Conservation (phyloP, 257 asterid genomes). For the Salvia rosmarinus region DNA sequence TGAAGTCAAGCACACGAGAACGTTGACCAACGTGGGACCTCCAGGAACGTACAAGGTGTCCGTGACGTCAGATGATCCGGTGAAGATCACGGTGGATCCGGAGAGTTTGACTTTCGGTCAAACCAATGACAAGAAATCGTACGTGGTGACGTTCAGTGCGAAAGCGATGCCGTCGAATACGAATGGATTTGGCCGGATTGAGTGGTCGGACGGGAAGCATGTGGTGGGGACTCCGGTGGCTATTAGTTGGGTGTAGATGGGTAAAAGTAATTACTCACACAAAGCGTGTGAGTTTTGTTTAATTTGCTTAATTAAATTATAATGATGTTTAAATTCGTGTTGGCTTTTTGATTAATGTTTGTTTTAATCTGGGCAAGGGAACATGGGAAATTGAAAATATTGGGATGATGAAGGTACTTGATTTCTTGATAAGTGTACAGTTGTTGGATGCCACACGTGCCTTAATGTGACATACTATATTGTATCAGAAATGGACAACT, state of each 20-base stretch:
- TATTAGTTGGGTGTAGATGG: conserved; percentile 60
- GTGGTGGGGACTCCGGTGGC: conserved; percentile 87
- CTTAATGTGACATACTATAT: conserved; percentile 4
- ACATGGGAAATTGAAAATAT: conserved; percentile 6
- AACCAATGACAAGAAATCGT: conserved; percentile 65
- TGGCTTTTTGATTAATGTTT: neutral
- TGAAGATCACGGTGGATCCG: conserved; percentile 70
- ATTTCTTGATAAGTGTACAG: conserved; percentile 37
- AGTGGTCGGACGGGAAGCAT: conserved; percentile 89
- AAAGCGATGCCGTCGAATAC: conserved; percentile 56
- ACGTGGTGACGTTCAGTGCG: conserved; percentile 63
- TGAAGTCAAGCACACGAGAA: conserved; percentile 66
- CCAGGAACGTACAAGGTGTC: conserved; percentile 78
- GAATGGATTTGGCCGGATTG: conserved; percentile 69
- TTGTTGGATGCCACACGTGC: conserved; percentile 24
- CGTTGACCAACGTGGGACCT: conserved; percentile 75
- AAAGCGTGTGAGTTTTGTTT: conserved; percentile 33
- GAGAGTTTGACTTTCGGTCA: conserved; percentile 53
- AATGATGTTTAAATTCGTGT: neutral
- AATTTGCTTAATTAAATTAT: neutral
- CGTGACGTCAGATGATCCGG: conserved; percentile 36
- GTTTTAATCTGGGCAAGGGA: neutral
- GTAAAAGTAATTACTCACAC: conserved; percentile 12
- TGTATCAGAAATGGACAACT: conserved; percentile 7
- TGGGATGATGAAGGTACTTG: conserved; percentile 2